These are phyloP conservation scores for Termitomyces sp. DNA, from an alignment of 768 basidiomycete species.

Conservation along the genomic window DNA sequence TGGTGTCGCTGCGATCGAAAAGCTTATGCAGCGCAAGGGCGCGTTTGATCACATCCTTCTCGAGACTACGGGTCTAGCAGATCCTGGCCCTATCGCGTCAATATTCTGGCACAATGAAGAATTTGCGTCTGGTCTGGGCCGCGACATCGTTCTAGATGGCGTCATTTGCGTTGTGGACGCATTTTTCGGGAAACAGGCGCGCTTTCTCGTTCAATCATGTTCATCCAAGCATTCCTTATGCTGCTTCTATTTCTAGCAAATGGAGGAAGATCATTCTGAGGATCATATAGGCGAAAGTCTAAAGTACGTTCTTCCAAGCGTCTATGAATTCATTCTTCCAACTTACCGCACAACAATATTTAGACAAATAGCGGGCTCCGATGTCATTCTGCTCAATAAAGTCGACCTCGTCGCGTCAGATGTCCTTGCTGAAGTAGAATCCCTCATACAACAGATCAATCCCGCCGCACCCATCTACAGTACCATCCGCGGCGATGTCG, in stretches of 20 bases:
- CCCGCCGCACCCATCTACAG: slow-evolving; percentile 72
- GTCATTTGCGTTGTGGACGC: slow-evolving; percentile 93
- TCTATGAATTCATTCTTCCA: neutral
- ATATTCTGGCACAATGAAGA: slow-evolving; percentile 90
- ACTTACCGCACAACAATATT: neutral
- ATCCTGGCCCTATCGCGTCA: slow-evolving; percentile 89
- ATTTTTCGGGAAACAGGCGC: slow-evolving; percentile 61
- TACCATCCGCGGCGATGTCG: slow-evolving; percentile 71
- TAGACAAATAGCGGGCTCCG: slow-evolving; percentile 92
- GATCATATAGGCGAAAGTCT: slow-evolving; percentile 74
- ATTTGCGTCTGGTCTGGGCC: slow-evolving; percentile 62
- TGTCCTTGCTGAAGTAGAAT: slow-evolving; percentile 47
- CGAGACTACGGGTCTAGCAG: slow-evolving; percentile 94
- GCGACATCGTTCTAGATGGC: slow-evolving; percentile 77
- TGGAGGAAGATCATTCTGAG: slow-evolving; percentile 69
- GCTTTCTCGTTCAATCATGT: neutral
- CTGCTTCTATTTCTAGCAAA: slow-evolving; percentile 57
- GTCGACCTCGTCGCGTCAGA: slow-evolving; percentile 61
- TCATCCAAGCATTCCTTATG: neutral
- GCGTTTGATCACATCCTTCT: slow-evolving; percentile 93
- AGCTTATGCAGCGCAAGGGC: slow-evolving; percentile 82
- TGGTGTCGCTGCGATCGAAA: slow-evolving; percentile 91
- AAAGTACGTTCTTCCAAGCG: slow-evolving; percentile 42
- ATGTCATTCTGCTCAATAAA: slow-evolving; percentile 93
- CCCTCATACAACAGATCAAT: slow-evolving; percentile 71